Base-by-base conservation (phyloP, 1,284 basidiomycete genomes). In the Puccinia novopanici region DNA sequence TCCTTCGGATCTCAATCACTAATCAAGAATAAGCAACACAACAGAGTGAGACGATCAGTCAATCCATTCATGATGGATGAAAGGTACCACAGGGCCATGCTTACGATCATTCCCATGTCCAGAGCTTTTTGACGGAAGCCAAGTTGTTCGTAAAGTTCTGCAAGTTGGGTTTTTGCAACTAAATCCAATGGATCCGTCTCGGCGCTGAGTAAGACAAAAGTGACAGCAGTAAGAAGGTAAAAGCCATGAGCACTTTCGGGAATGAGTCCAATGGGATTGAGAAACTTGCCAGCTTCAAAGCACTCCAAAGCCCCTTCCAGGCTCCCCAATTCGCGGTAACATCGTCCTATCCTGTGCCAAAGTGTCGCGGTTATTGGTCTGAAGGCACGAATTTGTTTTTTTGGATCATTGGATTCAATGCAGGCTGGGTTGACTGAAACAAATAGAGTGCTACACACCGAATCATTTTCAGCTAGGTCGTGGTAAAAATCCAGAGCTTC, bases 71-170 rank as follows among this genome's bases (percentile, higher is more conserved):
- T 48, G 81, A n/a, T 68, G 42, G 37, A 4, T 15, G 61, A 63
- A n/a, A 45, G 8, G 40, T 10, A 24, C 9, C 13, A n/a, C 40
- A 42, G 40, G 22, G 30, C 15, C 30, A 22, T 37, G 40, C 85
- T 45, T 82, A 92, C 93, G 92, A 88, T 95, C 91, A 79, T 93
- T 91, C 3, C 93, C 0, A 96, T 87, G 30, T 93, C 91, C 0
- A 97, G 88, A 0, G 95, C 95, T 84, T 92, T 92, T 22, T 91
- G 88, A 3, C 92, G 91, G 83, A 94, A 90, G 59, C 92, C 91
- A 82, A 92, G 86, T 24, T 87, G 86, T 85, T 98, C 96, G 82
- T 93, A 93, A n/a, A n/a, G n/a, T n/a, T n/a, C n/a, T n/a, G n/a
- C n/a, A n/a, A n/a, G n/a, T n/a, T n/a, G n/a, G n/a, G n/a, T n/a